Conservation (phyloP, 1,284 basidiomycete species). For the Leccinum huronense region DNA sequence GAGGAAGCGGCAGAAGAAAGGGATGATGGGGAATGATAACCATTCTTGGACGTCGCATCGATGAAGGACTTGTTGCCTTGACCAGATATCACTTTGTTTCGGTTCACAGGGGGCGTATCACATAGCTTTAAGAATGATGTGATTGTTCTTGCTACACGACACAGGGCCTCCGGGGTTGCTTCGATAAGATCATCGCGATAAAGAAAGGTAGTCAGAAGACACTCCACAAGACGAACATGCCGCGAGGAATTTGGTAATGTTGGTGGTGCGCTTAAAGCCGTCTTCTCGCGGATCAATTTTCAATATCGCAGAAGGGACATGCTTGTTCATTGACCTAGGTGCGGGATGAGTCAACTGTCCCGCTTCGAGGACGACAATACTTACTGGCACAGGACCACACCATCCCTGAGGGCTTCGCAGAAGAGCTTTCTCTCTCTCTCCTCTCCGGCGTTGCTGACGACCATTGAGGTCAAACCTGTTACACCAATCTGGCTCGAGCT, state of each 20-base stretch:
- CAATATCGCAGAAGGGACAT: slow-evolving; percentile 58
- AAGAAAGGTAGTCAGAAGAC: slow-evolving; percentile 60
- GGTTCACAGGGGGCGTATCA: slow-evolving; percentile 48
- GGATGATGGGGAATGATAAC: slow-evolving; percentile 37
- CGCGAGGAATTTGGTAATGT: slow-evolving; percentile 72
- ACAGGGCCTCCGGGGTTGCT: slow-evolving; percentile 55
- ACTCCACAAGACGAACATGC: slow-evolving; percentile 66
- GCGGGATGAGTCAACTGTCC: neutral
- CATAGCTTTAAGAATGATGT: slow-evolving; percentile 62
- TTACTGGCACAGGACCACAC: slow-evolving; percentile 88
- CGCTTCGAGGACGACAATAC: slow-evolving; percentile 10
- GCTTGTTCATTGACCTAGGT: slow-evolving; percentile 69
- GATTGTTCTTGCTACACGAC: slow-evolving; percentile 66
- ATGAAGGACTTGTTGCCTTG: slow-evolving; percentile 32
- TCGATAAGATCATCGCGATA: slow-evolving; percentile 66
- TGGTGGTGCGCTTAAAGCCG: slow-evolving; percentile 59
- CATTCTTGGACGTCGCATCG: slow-evolving; percentile 17
- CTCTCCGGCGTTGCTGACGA: slow-evolving; percentile 55
- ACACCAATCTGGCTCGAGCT: slow-evolving; percentile 46
- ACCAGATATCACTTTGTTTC: slow-evolving; percentile 46
- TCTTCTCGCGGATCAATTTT: slow-evolving; percentile 69
- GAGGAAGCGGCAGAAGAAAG: slow-evolving; percentile 50
- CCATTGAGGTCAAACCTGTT: slow-evolving; percentile 36
- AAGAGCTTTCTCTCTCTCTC: slow-evolving; percentile 73
- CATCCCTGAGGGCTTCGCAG: slow-evolving; percentile 74